phyloP scores from a whole-genome alignment of 73 alveolate genomes.

The Halteria grandinella region DNA sequence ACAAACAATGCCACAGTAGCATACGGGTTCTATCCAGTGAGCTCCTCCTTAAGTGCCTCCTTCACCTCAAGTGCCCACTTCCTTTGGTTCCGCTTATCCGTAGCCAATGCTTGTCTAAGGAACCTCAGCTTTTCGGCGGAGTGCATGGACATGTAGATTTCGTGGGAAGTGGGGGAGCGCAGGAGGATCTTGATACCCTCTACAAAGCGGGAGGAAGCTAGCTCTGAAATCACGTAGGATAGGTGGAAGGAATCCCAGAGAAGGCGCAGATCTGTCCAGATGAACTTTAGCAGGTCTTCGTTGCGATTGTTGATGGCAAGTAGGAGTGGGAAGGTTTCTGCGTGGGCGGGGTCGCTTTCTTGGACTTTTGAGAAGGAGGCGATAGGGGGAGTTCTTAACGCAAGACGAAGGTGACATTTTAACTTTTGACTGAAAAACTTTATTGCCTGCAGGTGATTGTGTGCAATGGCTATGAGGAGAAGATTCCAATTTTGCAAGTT shows the following conservation, averaged over 20 bases:
- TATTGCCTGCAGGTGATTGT: constrained; percentile 12
- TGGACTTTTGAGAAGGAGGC: too few species aligned
- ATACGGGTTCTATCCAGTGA: too few species aligned
- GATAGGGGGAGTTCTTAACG: too few species aligned
- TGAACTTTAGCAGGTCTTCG: not conserved
- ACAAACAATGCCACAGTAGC: too few species aligned
- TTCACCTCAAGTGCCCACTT: too few species aligned
- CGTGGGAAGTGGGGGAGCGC: not conserved
- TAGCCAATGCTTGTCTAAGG: too few species aligned
- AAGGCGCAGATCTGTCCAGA: constrained; percentile 14
- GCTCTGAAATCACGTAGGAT: not conserved
- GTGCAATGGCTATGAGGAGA: constrained; percentile 4
- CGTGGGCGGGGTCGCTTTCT: not conserved
- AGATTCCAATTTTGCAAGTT: constrained; percentile 27
- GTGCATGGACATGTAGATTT: constrained; percentile 17
- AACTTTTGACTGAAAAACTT: constrained; percentile 21
- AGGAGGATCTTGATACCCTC: constrained; percentile 34
- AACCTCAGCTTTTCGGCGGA: not conserved
- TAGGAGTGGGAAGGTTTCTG: not conserved
- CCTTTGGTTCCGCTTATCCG: too few species aligned
- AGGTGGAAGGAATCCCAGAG: constrained; percentile 44
- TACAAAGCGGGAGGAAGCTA: not conserved
- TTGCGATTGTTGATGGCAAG: constrained; percentile 12
- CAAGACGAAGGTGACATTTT: constrained; percentile 35
- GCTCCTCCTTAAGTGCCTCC: too few species aligned